Evolutionary conservation across 1,284 basidiomycete genomes (phyloP).

Genomic region (Puccinia hordei): DNA sequence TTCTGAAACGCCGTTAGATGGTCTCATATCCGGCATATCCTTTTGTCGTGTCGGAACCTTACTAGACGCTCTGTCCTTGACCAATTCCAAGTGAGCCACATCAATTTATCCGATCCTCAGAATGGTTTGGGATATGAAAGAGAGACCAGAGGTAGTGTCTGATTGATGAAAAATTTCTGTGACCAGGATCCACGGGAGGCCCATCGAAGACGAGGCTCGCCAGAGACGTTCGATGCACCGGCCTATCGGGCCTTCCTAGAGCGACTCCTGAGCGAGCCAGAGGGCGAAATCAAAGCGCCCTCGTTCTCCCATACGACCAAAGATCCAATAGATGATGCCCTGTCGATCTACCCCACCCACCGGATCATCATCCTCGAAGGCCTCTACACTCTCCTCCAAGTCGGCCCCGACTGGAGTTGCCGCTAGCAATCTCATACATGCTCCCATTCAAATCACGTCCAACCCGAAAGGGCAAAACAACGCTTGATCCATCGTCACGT

Average conservation of each 20-base stretch:
- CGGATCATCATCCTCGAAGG: constrained; percentile 41
- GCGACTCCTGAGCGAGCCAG: neutral
- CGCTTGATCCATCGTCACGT: constrained; percentile 32
- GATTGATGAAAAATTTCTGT: neutral
- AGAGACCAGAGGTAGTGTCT: no score
- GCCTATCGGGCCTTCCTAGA: constrained; percentile 10
- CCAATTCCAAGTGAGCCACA: constrained; percentile 32
- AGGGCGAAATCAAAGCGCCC: constrained; percentile 6
- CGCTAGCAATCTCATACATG: constrained; percentile 2
- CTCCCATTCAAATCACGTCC: neutral
- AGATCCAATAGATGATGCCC: constrained; percentile 18
- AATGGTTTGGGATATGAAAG: no score
- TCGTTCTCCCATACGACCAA: constrained; percentile 41
- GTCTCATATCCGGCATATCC: no score
- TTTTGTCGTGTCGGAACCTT: no score
- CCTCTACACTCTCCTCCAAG: constrained; percentile 22
- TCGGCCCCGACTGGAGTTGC: neutral
- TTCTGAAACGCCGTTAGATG: neutral
- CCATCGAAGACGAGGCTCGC: constrained; percentile 26
- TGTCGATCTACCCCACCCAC: neutral
- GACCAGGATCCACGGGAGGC: constrained; percentile 34
- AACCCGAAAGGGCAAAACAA: neutral
- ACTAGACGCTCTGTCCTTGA: constrained; percentile 29
- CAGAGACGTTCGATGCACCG: constrained; percentile 25
- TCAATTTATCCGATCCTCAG: no score